Percentiles rank a stretch among this genome's conserved stretches.
Evolutionary conservation across 2,329 filamentous ascomycete genomes (phyloP).

Genomic region (Pestalotiopsis sp.): DNA sequence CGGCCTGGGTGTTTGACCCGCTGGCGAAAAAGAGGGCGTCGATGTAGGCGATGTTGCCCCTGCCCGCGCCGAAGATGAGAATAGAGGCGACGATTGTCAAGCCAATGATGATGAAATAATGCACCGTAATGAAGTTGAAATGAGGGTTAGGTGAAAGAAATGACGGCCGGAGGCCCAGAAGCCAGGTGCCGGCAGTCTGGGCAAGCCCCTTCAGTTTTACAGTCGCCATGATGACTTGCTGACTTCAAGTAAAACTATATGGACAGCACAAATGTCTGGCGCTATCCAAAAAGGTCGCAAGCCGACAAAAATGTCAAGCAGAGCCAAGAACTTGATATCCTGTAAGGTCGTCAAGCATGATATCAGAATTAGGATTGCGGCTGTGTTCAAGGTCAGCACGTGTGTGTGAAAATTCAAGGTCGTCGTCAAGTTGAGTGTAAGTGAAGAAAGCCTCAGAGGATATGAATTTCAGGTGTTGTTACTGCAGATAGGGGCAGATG

Average conservation of each 20-base stretch:
- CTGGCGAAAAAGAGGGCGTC: conserved; percentile 89
- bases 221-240: conserved; percentile 8
- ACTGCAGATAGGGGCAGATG: background rate
- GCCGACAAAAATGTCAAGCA: conserved; percentile 1
- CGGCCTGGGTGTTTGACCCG: conserved; percentile 88
- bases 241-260: background rate
- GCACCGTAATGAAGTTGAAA: conserved; percentile 81
- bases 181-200: conserved; percentile 41
- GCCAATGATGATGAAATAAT: conserved; percentile 83
- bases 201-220: conserved; percentile 35
- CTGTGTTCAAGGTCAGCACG: conserved; percentile 6
- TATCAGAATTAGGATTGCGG: conserved; percentile 14
- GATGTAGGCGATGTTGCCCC: conserved; percentile 71
- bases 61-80: conserved; percentile 67
- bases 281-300: conserved; percentile 1
- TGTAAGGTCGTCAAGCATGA: conserved; percentile 16
- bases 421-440: background rate
- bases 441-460: background rate
- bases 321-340: background rate
- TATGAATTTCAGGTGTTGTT: background rate
- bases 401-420: background rate
- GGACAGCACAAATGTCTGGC: background rate
- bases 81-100: conserved; percentile 76
- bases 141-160: conserved; percentile 65
- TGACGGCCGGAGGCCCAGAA: conserved; percentile 56